These are phyloP conservation scores for Macaranga tanarius DNA, from an alignment of 441 rosid species.

Conservation along the genomic window DNA sequence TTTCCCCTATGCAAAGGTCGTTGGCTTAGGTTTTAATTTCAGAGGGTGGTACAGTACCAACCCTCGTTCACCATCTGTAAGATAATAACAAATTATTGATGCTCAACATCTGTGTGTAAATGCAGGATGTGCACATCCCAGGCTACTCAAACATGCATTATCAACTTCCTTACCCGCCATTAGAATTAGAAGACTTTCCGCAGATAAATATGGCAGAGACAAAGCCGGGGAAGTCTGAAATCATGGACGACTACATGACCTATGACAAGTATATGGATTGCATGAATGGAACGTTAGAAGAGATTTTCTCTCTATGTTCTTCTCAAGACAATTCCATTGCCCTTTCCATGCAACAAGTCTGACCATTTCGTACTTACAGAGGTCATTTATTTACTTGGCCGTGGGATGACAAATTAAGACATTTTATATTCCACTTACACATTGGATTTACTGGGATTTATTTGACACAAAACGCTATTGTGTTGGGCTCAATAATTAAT, in stretches of 20 bases:
- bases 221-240: constrained; percentile 30
- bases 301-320: constrained; percentile 50
- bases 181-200: constrained; percentile 65
- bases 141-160: constrained; percentile 34
- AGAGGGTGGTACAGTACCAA: no score
- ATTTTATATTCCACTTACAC: background rate
- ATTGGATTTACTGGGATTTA: constrained; percentile 2
- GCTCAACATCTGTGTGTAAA: background rate
- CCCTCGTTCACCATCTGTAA: background rate
- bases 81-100: background rate
- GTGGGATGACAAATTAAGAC: background rate
- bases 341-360: constrained; percentile 13
- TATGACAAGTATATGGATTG: constrained; percentile 34
- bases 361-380: background rate
- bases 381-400: no score
- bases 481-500: constrained; percentile 1
- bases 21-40: background rate
- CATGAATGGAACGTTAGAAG: constrained; percentile 54
- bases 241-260: constrained; percentile 33
- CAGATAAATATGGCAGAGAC: constrained; percentile 45
- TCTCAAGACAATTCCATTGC: constrained; percentile 23
- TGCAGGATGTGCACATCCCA: constrained; percentile 42
- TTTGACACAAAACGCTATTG: background rate
- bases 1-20: background rate
- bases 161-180: constrained; percentile 53